phyloP scores from a whole-genome alignment of 2,329 filamentous ascomycete species.

The Hawksworthiomyces lignivorus region DNA sequence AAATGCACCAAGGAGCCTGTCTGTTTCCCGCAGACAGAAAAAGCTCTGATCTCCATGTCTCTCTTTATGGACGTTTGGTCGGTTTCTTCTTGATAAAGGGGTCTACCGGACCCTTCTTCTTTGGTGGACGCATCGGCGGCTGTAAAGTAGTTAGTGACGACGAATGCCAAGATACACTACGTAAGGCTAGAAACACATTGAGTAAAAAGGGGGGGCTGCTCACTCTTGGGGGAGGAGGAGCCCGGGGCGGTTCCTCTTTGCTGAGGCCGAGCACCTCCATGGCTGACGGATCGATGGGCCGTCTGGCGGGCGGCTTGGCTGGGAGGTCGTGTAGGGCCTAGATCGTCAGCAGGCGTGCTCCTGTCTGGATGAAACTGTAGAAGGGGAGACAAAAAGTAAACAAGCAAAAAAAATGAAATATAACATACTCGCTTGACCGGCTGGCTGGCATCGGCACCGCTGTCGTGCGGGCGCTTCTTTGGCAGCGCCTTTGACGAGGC shows the following conservation, averaged over 20 bases:
- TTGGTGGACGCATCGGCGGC: conserved; percentile 17
- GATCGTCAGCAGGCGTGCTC: not conserved
- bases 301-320: conserved; percentile 15
- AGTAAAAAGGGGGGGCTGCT: too few species aligned
- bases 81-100: conserved; percentile 32
- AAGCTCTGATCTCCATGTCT: too few species aligned
- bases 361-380: not conserved
- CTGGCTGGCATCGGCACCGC: conserved; percentile 23
- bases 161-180: not conserved
- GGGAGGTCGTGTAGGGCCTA: conserved; percentile 5
- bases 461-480: conserved; percentile 40
- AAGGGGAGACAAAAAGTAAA: not conserved
- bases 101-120: conserved; percentile 34
- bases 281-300: conserved; percentile 39
- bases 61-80: too few species aligned
- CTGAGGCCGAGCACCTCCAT: conserved; percentile 42
- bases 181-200: not conserved
- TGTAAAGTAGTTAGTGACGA: not conserved
- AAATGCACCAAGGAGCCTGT: too few species aligned
- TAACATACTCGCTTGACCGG: conserved; percentile 34
- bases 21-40: too few species aligned
- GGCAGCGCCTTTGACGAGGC: conserved; percentile 2
- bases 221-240: conserved; percentile 6
- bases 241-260: conserved; percentile 17
- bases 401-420: not conserved